Base-by-base conservation (phyloP, 768 basidiomycete genomes). In the Leccinum olivaceopallidum region DNA sequence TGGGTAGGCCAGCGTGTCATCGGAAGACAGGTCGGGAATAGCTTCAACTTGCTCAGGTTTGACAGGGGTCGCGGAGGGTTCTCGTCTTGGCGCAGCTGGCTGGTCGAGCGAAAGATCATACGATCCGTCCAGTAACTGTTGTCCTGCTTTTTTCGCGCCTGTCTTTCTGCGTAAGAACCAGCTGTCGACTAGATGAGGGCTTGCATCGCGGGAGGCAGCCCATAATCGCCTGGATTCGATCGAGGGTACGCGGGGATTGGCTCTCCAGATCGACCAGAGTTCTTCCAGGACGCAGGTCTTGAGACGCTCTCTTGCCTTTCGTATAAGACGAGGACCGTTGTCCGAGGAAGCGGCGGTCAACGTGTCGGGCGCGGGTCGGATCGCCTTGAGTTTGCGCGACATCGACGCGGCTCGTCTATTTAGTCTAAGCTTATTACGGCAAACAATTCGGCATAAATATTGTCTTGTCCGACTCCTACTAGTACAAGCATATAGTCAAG, bases 261-360 rank as follows among this genome's bases (percentile, higher is more conserved):
- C 53, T 44, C 36, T 65, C 72, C 74, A 73, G 44, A 73, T 73
- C 5, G 57, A 65, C 70, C 70, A 72, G 24, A 73, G 74, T 18
- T 73, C 72, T 47, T 58, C 32, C 20, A 72, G 60, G 44, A 63
- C 50, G 2, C 58, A 57, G 20, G 14, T n/a, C 18, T 39, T 2
- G 48, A 70, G 65, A 52, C 52, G 57, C 20, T 69, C 67, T 49
- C 55, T 60, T 13, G 13, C 26, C 6, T 26, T 47, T 22, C 51
- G 67, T 26, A 36, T 42, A 37, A 34, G 60, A 26, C 58, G 66
- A 22, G 37, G 12, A 5, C 37, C 32, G 37, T 32, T 24, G 58
- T 37, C 54, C 39, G 59, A 30, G 6, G 56, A 14, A 20, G 49
- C 2, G n/a, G 44, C 18, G 8, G 2, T 20, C 6, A 8, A 36